Evolutionary conservation across 768 basidiomycete species (phyloP).

Genomic region (Nidula microcarpa): DNA sequence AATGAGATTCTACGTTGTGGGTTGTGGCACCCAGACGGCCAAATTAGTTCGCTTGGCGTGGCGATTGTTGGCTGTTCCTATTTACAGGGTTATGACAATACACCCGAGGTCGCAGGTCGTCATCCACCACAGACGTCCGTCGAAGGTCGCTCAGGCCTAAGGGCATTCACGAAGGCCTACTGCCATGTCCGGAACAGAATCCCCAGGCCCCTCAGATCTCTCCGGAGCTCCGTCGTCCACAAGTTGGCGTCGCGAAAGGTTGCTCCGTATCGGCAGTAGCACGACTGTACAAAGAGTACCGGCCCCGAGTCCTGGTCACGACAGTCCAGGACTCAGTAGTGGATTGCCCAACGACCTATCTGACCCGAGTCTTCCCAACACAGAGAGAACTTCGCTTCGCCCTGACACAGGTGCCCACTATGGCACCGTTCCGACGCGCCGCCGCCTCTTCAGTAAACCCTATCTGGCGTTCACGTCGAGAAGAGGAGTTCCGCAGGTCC

Average conservation of each 20-base stretch:
- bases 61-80: no score
- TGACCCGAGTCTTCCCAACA: conserved; percentile 5
- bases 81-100: no score
- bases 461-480: conserved; percentile 25
- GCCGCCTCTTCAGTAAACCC: conserved; percentile 19
- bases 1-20: no score
- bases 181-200: neutral
- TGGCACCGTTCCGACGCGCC: conserved; percentile 46
- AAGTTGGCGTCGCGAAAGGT: conserved; percentile 56
- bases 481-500: conserved; percentile 32
- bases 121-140: no score
- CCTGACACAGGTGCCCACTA: conserved; percentile 36
- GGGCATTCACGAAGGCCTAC: no score
- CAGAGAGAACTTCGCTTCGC: conserved; percentile 32
- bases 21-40: no score
- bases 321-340: neutral
- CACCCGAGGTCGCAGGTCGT: no score
- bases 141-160: no score
- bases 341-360: neutral
- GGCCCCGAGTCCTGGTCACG: neutral
- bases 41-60: no score
- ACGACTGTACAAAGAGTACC: conserved; percentile 12
- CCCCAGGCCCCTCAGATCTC: conserved; percentile 19
- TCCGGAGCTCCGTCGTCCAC: conserved; percentile 52
- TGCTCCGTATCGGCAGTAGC: conserved; percentile 50